Base-by-base conservation (phyloP, 805 yeast species). In the Metschnikowia lunata region DNA sequence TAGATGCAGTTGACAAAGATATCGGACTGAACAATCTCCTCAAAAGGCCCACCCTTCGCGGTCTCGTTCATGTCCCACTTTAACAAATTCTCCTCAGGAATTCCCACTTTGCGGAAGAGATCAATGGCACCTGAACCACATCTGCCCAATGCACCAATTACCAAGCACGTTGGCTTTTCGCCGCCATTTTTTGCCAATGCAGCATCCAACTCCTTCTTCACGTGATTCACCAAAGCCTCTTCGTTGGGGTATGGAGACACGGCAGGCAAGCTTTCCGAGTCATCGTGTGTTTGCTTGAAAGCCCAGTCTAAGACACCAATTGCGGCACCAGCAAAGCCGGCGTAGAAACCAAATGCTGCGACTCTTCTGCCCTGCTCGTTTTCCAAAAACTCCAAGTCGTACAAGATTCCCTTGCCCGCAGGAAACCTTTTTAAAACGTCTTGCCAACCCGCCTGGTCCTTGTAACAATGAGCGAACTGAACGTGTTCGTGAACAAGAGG, bases 261-360 rank as follows among this genome's bases (percentile, higher is more conserved):
- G 42, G 88, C 88, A 33, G 87, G 86, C 55, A 93, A 74, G 52
- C 88, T 81, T 63, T 82, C 79, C 43, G 71, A 60, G 58, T 82
- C 88, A 8, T 76, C 47, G 63, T 86, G 83, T 32, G 81, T 67
- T 66, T 87, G 91, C 67, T 91, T 91, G 71, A 85, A 84, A 40
- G 95, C 85, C 97, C 98, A 93, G 67, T 89, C 96, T 64, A 80
- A 80, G 40, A 91, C 75, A 59, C 99, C 99, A 44, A 93, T 70
- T 30, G 99, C 99, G 30, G 99, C 99, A 60, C 99, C 99, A 7
- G 98, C 99, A 64, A 93, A 93, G n/a, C 99, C 99, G 36, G 99
- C 99, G 66, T 91, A 91, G 75, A 80, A 93, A n/a, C 99, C 99
- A 63, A 93, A 93, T 8, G 99, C 99, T 36, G 99, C 99, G 27